phyloP scores from a whole-genome alignment of 768 basidiomycete genomes.

The Austroboletus festivus region DNA sequence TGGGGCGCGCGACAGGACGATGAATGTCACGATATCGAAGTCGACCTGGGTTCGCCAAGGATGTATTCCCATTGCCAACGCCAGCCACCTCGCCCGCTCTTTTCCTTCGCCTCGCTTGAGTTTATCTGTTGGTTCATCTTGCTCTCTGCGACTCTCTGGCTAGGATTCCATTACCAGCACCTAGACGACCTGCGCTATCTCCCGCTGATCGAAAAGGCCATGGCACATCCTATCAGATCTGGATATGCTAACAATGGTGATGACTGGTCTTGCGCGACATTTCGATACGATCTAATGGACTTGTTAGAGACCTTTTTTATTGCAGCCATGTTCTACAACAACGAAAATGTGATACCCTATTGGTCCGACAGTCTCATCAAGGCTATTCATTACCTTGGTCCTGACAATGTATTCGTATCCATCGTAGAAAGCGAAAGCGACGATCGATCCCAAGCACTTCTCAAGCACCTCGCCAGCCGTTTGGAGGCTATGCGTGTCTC shows the following conservation, averaged over 20 bases:
- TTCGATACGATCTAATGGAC: background rate
- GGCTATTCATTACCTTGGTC: slow-evolving; percentile 38
- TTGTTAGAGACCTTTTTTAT: slow-evolving; percentile 16
- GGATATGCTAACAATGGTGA: slow-evolving; percentile 18
- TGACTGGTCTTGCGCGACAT: background rate
- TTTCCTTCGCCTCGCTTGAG: background rate
- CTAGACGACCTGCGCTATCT: slow-evolving; percentile 14
- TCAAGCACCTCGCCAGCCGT: slow-evolving; percentile 7
- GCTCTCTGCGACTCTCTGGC: background rate
- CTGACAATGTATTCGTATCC: slow-evolving; percentile 42
- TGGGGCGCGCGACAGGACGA: background rate
- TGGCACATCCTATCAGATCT: slow-evolving; percentile 5
- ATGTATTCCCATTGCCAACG: background rate
- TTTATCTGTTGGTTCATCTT: slow-evolving; percentile 7
- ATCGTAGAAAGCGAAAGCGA: slow-evolving; percentile 38
- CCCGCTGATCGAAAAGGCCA: slow-evolving; percentile 14
- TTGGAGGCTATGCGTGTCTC: slow-evolving; percentile 11
- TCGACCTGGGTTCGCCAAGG: background rate
- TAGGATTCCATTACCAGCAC: slow-evolving; percentile 1
- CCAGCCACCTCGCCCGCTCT: background rate
- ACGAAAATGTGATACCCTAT: slow-evolving; percentile 36
- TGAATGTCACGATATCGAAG: background rate
- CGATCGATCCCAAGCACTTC: slow-evolving; percentile 11
- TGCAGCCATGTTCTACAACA: slow-evolving; percentile 39
- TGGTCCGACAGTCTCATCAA: slow-evolving; percentile 37